A percentile compares a stretch with the other conserved stretches of the same genome.
Conservation (phyloP, 257 asterid species). For the Jacaranda copaia region DNA sequence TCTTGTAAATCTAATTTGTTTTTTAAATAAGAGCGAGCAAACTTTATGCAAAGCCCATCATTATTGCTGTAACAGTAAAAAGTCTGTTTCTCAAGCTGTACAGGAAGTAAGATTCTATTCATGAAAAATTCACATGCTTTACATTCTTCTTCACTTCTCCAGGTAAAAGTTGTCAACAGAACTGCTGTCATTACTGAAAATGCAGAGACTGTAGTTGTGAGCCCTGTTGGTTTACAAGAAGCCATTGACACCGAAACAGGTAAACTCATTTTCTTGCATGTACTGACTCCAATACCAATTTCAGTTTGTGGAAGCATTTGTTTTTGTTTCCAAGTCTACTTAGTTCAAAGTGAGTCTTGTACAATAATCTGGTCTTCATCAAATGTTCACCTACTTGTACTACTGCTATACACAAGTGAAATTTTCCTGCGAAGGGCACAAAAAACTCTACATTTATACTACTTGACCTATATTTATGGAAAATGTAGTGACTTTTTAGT, state of each 20-base stretch:
- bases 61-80: not conserved
- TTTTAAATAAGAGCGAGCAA: not conserved
- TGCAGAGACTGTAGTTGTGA: conserved; percentile 83
- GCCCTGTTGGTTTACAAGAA: conserved; percentile 79
- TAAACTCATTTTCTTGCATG: conserved; percentile 36
- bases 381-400: not conserved
- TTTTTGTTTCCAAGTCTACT: not conserved
- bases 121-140: conserved; percentile 16
- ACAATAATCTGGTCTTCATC: too few relatives aligned
- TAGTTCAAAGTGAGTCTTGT: too few relatives aligned
- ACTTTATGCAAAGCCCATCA: too few relatives aligned
- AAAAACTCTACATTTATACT: not conserved
- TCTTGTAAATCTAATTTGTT: conserved; percentile 2
- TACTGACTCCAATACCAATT: conserved; percentile 2
- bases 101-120: not conserved
- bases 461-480: too few relatives aligned
- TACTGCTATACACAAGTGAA: not conserved
- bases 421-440: conserved; percentile 4
- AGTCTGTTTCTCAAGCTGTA: conserved; percentile 6
- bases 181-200: conserved; percentile 70
- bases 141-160: conserved; percentile 36
- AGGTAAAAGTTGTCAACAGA: conserved; percentile 90
- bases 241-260: conserved; percentile 78
- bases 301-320: not conserved
- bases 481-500: too few relatives aligned